Evolutionary conservation across 345 rosid species (phyloP).

Genomic region (Eucalyptus polybractea): DNA sequence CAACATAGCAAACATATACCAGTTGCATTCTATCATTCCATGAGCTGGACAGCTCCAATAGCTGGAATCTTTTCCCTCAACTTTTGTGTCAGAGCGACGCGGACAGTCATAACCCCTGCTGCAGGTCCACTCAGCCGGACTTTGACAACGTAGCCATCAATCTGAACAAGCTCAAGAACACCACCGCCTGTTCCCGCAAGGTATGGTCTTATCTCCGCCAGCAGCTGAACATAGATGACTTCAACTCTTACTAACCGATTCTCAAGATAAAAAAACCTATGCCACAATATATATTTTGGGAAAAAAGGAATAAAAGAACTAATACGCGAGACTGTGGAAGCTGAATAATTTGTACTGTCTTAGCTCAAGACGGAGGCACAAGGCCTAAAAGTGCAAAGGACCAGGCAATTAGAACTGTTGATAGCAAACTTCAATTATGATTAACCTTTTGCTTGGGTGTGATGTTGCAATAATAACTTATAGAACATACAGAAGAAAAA

Average conservation of each 20-base stretch:
- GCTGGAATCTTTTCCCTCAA: slow-evolving; percentile 76
- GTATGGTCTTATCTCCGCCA: slow-evolving; percentile 81
- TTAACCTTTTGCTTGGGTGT: not conserved
- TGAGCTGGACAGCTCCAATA: slow-evolving; percentile 70
- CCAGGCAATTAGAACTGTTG: not conserved
- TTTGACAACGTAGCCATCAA: slow-evolving; percentile 51
- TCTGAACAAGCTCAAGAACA: slow-evolving; percentile 58
- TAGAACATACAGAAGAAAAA: not conserved
- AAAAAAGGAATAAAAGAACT: not conserved
- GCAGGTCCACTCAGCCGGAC: slow-evolving; percentile 82
- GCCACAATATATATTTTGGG: not conserved
- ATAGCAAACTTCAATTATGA: not conserved
- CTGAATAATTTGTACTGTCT: not conserved
- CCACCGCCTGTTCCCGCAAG: slow-evolving; percentile 90
- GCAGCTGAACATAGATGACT: slow-evolving; percentile 30
- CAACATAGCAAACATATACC: not conserved
- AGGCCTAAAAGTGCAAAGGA: not conserved
- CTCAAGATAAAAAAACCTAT: not conserved
- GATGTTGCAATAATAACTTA: not conserved
- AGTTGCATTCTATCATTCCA: slow-evolving; percentile 21
- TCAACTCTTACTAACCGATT: not conserved
- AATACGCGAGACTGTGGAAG: not conserved
- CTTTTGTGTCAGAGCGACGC: slow-evolving; percentile 85
- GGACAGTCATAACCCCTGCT: slow-evolving; percentile 85
- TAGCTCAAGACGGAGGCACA: not conserved